phyloP scores from a whole-genome alignment of 192 early-diverging fungal species.

The Gaertneriomyces sp. region DNA sequence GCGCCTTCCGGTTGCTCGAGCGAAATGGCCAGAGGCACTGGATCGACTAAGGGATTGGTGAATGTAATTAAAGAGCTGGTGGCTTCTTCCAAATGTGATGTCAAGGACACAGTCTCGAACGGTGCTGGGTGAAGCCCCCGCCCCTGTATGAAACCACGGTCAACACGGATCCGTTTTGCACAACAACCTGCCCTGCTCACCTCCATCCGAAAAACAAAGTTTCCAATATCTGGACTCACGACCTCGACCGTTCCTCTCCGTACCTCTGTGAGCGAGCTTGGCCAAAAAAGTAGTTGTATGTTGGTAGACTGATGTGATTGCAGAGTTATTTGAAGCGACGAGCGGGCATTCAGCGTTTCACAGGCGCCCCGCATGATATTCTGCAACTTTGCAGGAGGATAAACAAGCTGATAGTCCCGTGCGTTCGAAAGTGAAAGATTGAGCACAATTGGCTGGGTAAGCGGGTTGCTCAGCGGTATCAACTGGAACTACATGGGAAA shows the following conservation, averaged over 20 bases:
- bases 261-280: slow-evolving; percentile 40
- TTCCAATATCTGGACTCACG: slow-evolving; percentile 30
- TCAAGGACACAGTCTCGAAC: slow-evolving; percentile 31
- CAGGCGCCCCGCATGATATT: not conserved
- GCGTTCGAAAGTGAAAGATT: slow-evolving; percentile 30
- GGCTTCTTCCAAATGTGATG: slow-evolving; percentile 29
- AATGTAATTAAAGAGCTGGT: slow-evolving; percentile 37
- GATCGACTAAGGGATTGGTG: slow-evolving; percentile 43
- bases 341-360: not conserved
- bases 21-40: slow-evolving; percentile 38
- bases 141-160: slow-evolving; percentile 25
- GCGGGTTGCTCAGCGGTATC: slow-evolving; percentile 28
- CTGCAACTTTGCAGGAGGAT: slow-evolving; percentile 16
- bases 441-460: slow-evolving; percentile 18
- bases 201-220: slow-evolving; percentile 31
- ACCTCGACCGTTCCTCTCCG: slow-evolving; percentile 12
- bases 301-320: slow-evolving; percentile 31
- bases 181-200: slow-evolving; percentile 7
- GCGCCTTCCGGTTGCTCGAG: slow-evolving; percentile 6
- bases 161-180: not conserved
- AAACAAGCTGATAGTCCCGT: slow-evolving; percentile 37
- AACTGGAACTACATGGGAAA: slow-evolving; percentile 25
- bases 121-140: slow-evolving; percentile 37
- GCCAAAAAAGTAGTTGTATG: slow-evolving; percentile 51
- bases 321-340: slow-evolving; percentile 8